Percentiles rank a stretch among this genome's conserved stretches.
These are phyloP conservation scores for Sporothrix brasiliensis DNA, from an alignment of 2,329 filamentous ascomycete species.

Conservation along the genomic window DNA sequence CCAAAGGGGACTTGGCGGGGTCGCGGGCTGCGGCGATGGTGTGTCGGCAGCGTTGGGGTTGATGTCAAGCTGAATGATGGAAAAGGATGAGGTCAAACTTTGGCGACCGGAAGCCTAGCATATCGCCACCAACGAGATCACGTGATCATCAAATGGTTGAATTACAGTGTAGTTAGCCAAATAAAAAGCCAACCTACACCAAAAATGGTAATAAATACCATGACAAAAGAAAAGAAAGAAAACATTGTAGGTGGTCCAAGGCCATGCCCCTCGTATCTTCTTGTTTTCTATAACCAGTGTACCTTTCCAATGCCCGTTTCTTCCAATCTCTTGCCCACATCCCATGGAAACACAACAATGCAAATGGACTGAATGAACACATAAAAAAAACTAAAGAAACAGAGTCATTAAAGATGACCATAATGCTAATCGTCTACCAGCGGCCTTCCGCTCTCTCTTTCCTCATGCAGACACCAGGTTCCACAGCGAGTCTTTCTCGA, in stretches of 20 bases:
- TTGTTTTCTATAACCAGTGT: neutral
- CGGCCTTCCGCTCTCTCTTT: neutral
- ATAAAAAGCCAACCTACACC: too few species aligned
- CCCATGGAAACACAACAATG: neutral
- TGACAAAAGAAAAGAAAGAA: neutral
- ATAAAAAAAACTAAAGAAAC: neutral
- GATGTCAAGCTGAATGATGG: neutral
- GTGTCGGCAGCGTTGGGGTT: neutral
- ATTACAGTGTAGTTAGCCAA: neutral
- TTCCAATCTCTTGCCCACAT: neutral
- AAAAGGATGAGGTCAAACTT: neutral
- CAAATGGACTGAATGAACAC: neutral
- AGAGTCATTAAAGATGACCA: neutral
- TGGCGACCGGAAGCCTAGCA: neutral
- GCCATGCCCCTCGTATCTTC: neutral
- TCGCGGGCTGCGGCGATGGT: neutral
- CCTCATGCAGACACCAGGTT: conserved; percentile 53
- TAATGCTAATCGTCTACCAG: neutral
- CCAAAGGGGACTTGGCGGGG: neutral
- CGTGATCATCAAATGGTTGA: neutral
- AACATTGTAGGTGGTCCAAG: neutral
- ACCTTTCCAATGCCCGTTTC: conserved; percentile 10
- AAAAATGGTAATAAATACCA: neutral
- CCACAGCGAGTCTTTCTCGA: conserved; percentile 74
- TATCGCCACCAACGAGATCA: neutral